Evolutionary conservation across 2,329 filamentous ascomycete species (phyloP).

Genomic region (Penicillium sp.): DNA sequence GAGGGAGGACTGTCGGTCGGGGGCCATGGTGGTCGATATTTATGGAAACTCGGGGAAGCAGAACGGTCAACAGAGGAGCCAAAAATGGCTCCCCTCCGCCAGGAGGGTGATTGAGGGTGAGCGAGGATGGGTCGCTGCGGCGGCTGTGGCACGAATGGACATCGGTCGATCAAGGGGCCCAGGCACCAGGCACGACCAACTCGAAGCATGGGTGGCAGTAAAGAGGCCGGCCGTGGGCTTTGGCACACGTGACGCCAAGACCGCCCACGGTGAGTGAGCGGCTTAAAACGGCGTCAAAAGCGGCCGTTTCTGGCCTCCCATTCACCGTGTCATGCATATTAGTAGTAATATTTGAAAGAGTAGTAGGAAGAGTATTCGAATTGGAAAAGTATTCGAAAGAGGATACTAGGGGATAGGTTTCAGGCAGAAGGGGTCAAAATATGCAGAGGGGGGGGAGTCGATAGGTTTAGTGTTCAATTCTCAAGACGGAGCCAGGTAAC

Average conservation of each 20-base stretch:
- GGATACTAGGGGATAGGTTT: too few relatives aligned
- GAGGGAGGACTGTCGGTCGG: conserved; percentile 12
- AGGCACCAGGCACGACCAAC: conserved; percentile 18
- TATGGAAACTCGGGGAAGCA: conserved; percentile 22
- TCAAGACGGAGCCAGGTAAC: neutral
- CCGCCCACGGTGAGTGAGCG: conserved; percentile 12
- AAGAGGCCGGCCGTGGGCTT: conserved; percentile 7
- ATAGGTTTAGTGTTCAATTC: neutral
- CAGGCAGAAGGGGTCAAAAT: too few relatives aligned
- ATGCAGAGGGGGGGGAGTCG: too few relatives aligned
- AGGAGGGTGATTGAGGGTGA: conserved; percentile 9
- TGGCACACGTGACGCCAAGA: conserved; percentile 14
- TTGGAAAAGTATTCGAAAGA: too few relatives aligned
- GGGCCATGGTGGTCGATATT: conserved; percentile 18
- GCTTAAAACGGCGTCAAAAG: conserved; percentile 23
- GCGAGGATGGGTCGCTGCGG: conserved; percentile 12
- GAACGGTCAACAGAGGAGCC: conserved; percentile 15
- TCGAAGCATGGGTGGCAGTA: conserved; percentile 9
- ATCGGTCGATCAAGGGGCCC: conserved; percentile 2
- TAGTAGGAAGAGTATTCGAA: too few relatives aligned
- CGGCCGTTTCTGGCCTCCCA: conserved; percentile 22
- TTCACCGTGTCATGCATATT: conserved; percentile 20
- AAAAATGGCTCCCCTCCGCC: conserved; percentile 14
- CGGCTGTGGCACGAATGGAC: conserved; percentile 10
- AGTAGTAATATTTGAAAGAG: too few relatives aligned